These are phyloP conservation scores for Vaccinium corymbosum DNA, from an alignment of 148 eudicot species.

Conservation along the genomic window DNA sequence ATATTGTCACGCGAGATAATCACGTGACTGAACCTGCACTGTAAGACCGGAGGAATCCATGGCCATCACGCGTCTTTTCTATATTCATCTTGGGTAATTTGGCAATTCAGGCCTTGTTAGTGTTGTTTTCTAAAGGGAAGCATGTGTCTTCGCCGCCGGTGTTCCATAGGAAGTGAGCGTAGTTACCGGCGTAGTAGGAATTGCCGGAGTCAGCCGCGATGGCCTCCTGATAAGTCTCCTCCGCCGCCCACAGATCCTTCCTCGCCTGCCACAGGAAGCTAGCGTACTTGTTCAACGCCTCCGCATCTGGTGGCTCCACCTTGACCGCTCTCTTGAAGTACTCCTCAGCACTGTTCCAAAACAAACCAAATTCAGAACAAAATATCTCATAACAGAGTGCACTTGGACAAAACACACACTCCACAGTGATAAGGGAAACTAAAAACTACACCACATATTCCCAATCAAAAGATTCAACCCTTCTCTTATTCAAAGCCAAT, in stretches of 20 bases:
- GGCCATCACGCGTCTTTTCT: background rate
- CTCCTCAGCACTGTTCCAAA: slow-evolving; percentile 68
- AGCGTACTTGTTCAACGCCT: slow-evolving; percentile 80
- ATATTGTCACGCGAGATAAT: background rate
- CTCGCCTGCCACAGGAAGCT: slow-evolving; percentile 75
- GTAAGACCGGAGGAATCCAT: background rate
- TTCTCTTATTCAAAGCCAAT: background rate
- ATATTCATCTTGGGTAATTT: background rate
- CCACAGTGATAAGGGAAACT: background rate
- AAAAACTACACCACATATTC: background rate
- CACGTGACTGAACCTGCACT: background rate
- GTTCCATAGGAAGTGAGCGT: slow-evolving; percentile 83
- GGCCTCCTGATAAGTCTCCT: slow-evolving; percentile 85
- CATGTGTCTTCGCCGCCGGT: slow-evolving; percentile 94
- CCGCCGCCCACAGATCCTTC: slow-evolving; percentile 94
- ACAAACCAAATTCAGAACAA: background rate
- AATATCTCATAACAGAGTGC: background rate
- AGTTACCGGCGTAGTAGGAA: slow-evolving; percentile 63
- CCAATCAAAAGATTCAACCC: background rate
- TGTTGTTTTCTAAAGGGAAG: slow-evolving; percentile 52
- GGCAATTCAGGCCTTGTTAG: background rate
- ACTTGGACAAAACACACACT: background rate
- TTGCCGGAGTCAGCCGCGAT: slow-evolving; percentile 67
- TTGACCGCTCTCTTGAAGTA: slow-evolving; percentile 75
- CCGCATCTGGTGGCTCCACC: slow-evolving; percentile 85